Evolutionary conservation across 129 eudicot genomes (phyloP).

Genomic region (Flaveria ramosissima): DNA sequence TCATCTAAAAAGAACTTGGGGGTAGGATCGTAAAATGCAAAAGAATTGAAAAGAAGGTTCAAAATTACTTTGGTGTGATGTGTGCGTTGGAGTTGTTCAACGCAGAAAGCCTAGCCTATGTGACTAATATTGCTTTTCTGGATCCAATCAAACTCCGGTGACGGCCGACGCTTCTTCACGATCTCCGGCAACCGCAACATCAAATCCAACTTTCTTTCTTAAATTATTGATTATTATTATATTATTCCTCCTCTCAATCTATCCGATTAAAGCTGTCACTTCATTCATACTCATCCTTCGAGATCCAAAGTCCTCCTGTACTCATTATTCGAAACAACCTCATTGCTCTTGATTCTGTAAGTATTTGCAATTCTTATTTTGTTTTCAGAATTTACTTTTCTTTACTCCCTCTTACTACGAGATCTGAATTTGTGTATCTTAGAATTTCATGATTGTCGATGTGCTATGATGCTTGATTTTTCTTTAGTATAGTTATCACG

Average conservation of each 20-base stretch:
- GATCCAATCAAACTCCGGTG: conserved; percentile 37
- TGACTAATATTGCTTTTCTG: conserved; percentile 23
- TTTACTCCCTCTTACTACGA: conserved; percentile 7
- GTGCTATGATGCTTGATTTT: conserved; percentile 14
- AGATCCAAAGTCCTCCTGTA: conserved; percentile 33
- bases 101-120: conserved; percentile 27
- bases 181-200: conserved; percentile 30
- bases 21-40: conserved; percentile 17
- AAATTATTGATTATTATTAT: conserved; percentile 19
- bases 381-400: not conserved
- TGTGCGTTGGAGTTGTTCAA: conserved; percentile 35
- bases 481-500: not conserved
- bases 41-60: conserved; percentile 22
- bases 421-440: conserved; percentile 30
- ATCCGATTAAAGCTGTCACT: conserved; percentile 33
- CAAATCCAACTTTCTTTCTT: conserved; percentile 16
- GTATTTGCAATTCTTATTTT: conserved; percentile 16
- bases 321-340: conserved; percentile 25
- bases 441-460: conserved; percentile 18
- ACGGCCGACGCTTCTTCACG: conserved; percentile 37
- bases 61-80: conserved; percentile 34
- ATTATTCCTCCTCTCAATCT: conserved; percentile 14
- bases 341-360: conserved; percentile 39
- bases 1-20: not conserved
- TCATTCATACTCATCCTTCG: conserved; percentile 24